phyloP scores from a whole-genome alignment of 768 basidiomycete species.

The Ramaria rubella region DNA sequence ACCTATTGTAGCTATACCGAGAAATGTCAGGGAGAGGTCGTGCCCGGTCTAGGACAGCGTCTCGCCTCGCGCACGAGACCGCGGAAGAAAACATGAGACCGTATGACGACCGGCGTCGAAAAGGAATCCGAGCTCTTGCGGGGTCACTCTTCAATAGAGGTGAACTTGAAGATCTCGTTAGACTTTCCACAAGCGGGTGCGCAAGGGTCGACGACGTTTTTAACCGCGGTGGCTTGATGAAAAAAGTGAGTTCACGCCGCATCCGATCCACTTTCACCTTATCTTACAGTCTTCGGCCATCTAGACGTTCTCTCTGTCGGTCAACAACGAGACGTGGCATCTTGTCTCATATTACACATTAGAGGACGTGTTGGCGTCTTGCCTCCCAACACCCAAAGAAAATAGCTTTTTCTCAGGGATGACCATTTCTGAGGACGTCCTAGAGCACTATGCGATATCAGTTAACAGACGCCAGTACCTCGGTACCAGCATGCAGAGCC shows the following conservation, averaged over 20 bases:
- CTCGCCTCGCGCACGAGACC: background rate
- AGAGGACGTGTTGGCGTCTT: constrained; percentile 66
- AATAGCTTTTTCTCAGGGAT: background rate
- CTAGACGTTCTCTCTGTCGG: constrained; percentile 82
- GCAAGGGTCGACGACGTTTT: constrained; percentile 36
- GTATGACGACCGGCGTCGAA: constrained; percentile 36
- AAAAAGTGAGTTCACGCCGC: constrained; percentile 53
- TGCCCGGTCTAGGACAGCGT: constrained; percentile 31
- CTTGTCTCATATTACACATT: constrained; percentile 80
- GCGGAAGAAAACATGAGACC: constrained; percentile 14
- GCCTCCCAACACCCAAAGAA: constrained; percentile 30
- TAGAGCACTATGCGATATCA: background rate
- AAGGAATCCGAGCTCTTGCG: background rate
- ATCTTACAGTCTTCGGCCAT: background rate
- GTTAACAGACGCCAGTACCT: background rate
- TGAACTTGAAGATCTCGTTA: constrained; percentile 1
- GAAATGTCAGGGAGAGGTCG: constrained; percentile 66
- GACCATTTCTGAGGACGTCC: background rate
- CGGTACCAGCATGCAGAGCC: background rate
- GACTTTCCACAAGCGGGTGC: constrained; percentile 8
- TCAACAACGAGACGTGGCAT: constrained; percentile 71
- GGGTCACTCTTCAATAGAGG: constrained; percentile 17
- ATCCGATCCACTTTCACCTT: too few relatives aligned
- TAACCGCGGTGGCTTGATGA: constrained; percentile 69
- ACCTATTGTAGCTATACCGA: constrained; percentile 58